These are phyloP conservation scores for Apiotrichum laibachii DNA, from an alignment of 1,284 basidiomycete genomes.

Conservation along the genomic window DNA sequence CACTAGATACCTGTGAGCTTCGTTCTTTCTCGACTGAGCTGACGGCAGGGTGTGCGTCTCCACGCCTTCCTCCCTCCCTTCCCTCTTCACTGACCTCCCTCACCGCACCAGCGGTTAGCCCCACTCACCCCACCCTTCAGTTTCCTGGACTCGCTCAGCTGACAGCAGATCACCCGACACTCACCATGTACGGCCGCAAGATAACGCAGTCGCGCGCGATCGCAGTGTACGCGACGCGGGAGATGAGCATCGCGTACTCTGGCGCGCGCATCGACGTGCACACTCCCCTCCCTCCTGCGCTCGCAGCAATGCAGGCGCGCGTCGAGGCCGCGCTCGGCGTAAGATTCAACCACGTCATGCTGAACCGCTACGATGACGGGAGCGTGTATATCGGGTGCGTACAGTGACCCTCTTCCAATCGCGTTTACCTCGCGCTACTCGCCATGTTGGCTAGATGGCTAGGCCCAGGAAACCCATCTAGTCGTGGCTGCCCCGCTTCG, in stretches of 20 bases:
- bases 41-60: slow-evolving; percentile 33
- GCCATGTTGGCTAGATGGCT: too few species aligned
- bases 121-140: not conserved
- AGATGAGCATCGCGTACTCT: slow-evolving; percentile 53
- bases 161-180: slow-evolving; percentile 52
- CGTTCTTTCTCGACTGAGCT: not conserved
- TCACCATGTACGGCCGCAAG: slow-evolving; percentile 57
- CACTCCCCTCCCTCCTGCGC: slow-evolving; percentile 51
- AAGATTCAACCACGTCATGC: slow-evolving; percentile 57
- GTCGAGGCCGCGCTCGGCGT: slow-evolving; percentile 53
- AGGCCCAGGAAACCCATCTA: too few species aligned
- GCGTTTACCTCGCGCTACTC: too few species aligned
- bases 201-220: slow-evolving; percentile 56
- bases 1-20: slow-evolving; percentile 50
- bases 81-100: not conserved
- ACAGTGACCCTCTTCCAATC: too few species aligned
- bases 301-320: slow-evolving; percentile 49
- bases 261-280: slow-evolving; percentile 53
- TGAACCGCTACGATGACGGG: slow-evolving; percentile 57
- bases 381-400: slow-evolving; percentile 54
- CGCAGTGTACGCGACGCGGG: slow-evolving; percentile 54
- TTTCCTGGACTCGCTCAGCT: not conserved
- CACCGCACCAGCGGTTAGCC: not conserved
- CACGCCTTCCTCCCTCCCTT: too few species aligned
- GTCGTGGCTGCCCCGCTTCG: too few species aligned